Base-by-base conservation (phyloP, 306 rosid species). In the Biancaea sappan region DNA sequence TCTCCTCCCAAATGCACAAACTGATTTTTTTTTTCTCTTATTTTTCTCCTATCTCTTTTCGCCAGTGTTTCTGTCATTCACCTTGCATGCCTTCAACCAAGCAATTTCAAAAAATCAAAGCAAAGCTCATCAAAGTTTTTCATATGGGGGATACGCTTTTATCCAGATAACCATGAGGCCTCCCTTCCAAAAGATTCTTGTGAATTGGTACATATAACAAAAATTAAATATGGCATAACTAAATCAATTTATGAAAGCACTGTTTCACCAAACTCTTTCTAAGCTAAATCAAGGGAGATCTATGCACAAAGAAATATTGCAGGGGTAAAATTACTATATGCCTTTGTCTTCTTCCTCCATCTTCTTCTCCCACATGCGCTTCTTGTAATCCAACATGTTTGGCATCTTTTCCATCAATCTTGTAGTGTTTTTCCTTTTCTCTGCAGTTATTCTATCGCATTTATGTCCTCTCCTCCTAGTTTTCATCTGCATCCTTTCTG, bases 261-360 rank as follows among this genome's bases (percentile, higher is more conserved):
- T 14, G 50, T 61, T n/a, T 19, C 34, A 56, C 21, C 26, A 48
- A 6, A 19, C 29, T 13, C 71, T 66, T 68, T 50, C 37, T 57
- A 16, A 69, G 59, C 35, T 10, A 75, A 75, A 12, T 8, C 19
- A 22, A 13, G 51, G 58, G 16, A 40, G 15, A 62, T 26, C 60
- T 21, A 29, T 74, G 61, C 69, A 41, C 60, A 48, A 31, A 51
- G 59, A 38, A 51, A 79, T 57, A 63, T 4, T 56, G 54, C 19
- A 44, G 7, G 26, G 69, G 57, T n/a, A 57, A 65, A 69, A 71
- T 79, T 70, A 85, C 43, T 13, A 48, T 35, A 86, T 91, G 44
- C 28, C 72, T 87, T 93, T 93, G 82, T 91, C 93, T 81, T 91
- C 98, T 76, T 91, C 97, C 86, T 93, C 89, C 97, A 93, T 93